Base-by-base conservation (phyloP, 768 basidiomycete species). In the Boletus fagicola region DNA sequence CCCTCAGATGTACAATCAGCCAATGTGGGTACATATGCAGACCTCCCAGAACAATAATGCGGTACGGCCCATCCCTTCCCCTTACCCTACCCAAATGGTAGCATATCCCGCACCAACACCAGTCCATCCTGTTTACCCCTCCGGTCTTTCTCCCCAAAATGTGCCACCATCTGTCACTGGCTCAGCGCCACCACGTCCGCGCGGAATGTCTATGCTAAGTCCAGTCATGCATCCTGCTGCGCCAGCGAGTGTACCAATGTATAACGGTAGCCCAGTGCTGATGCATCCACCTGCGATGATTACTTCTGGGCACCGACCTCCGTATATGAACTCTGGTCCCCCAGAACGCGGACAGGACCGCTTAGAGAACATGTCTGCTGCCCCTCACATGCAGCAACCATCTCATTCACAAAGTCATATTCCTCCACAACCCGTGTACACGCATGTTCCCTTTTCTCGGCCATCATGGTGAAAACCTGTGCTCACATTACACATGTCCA, bases 211-310 rank as follows among this genome's bases (percentile, higher is more conserved):
- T 15, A 73, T 87, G 69, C 81, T 90, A 73, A 90, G 88, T 67
- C 90, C 90, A n/a, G 81, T 80, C n/a, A 78, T 88, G 75, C 72
- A 81, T 35, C 81, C 81, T 68, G 79, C 83, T n/a, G 74, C 75
- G 24, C 73, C 79, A 51, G 66, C 64, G 8, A 73, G 66, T 48
- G 57, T 70, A 49, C 68, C 78, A 16, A 84, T 90, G 81, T 90
- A 89, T 69, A 79, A 77, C 6, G 73, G 79, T 38, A 90, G 87
- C 65, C 88, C 89, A 12, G 83, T 85, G 18, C 69, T 91, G 69
- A 81, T 91, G 77, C 87, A 76, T 49, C 67, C 76, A 7, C 77
- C 76, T 33, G 76, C 77, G 51, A 76, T 80, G 69, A 71, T 74
- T 46, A 35, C 67, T 24, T n/a, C 72, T 24, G 58, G 62, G 39